These are phyloP conservation scores for Trametes maxima DNA, from an alignment of 768 basidiomycete genomes.

Conservation along the genomic window DNA sequence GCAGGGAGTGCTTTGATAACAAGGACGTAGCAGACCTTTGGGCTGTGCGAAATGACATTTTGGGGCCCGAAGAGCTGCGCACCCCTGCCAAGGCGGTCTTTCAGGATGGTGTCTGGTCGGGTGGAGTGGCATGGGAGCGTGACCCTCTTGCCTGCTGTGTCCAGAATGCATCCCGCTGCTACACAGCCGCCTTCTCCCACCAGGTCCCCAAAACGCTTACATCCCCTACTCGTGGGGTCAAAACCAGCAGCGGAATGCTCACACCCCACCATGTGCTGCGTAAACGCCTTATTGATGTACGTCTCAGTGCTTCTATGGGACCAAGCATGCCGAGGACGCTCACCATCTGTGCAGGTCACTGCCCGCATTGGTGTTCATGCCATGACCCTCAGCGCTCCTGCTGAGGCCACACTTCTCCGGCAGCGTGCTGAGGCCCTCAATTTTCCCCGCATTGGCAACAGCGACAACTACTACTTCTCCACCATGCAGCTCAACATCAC, in stretches of 20 bases:
- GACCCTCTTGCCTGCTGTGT: not conserved
- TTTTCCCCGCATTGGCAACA: not conserved
- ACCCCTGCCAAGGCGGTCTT: not conserved
- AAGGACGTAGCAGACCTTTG: not conserved
- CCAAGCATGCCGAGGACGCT: not conserved
- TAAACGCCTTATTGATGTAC: not conserved
- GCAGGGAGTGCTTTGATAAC: not conserved
- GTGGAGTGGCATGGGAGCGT: not conserved
- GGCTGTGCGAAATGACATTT: not conserved
- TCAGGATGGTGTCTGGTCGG: not conserved
- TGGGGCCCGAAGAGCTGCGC: not conserved
- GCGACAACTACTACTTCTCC: not conserved
- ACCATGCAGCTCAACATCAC: not conserved
- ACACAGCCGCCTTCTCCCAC: not conserved
- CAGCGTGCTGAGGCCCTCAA: not conserved
- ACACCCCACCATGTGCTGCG: not conserved
- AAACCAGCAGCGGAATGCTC: not conserved
- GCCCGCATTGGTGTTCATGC: not conserved
- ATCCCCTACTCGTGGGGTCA: not conserved
- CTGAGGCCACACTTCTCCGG: not conserved
- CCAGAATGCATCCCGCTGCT: not conserved
- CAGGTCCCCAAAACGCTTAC: not conserved
- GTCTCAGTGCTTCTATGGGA: not conserved
- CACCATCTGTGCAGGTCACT: not conserved
- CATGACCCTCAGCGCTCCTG: not conserved